Percentiles rank a stretch among this genome's conserved stretches.
Evolutionary conservation across 345 rosid species (phyloP).

Genomic region (Psidium guajava): DNA sequence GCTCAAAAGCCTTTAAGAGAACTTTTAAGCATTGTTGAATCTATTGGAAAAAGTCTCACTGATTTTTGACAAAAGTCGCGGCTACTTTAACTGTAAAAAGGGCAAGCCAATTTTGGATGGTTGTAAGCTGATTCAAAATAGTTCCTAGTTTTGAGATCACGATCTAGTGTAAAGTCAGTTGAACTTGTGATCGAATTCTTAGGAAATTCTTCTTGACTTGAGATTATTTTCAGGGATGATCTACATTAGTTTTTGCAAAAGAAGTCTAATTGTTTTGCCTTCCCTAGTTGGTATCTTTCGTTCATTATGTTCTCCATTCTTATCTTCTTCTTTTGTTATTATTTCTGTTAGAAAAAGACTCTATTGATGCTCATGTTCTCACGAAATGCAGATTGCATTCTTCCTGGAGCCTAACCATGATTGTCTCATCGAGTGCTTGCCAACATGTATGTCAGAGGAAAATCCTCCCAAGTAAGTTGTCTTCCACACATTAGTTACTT

Average conservation of each 20-base stretch:
- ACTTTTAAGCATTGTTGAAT: neutral
- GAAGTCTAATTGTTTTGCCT: neutral
- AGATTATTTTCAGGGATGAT: neutral
- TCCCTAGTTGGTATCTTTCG: neutral
- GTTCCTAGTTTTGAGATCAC: neutral
- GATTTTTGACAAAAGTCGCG: neutral
- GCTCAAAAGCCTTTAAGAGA: neutral
- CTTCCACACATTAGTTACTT: neutral
- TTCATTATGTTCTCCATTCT: neutral
- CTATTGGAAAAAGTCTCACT: neutral
- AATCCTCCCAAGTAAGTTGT: constrained; percentile 1
- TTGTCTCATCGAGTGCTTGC: neutral
- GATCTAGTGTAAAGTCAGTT: neutral
- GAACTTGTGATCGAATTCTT: neutral
- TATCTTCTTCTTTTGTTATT: neutral
- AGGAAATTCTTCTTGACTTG: neutral
- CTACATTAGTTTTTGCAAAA: neutral
- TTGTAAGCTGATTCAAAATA: neutral
- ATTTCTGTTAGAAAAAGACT: neutral
- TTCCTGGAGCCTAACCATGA: neutral
- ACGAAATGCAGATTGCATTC: neutral
- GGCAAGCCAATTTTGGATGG: neutral
- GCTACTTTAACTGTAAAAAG: neutral
- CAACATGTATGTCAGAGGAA: neutral
- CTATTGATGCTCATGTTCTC: neutral